Base-by-base conservation (phyloP, 257 asterid genomes). In the Gentiana macrophylla region DNA sequence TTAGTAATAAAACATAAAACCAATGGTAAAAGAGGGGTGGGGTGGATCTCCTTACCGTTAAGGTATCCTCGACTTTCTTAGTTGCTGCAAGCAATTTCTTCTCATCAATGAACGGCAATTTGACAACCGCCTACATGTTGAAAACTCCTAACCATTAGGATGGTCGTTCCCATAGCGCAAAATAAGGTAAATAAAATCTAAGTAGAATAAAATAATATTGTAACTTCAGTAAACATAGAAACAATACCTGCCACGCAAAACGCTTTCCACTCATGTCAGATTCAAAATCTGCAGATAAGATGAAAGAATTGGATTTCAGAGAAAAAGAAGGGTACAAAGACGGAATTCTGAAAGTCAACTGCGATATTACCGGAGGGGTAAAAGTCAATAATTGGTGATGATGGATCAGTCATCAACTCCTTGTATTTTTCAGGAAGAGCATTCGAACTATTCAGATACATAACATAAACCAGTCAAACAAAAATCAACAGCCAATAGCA, bases 191-290 rank as follows among this genome's bases (percentile, higher is more conserved):
- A 2, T 51, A 57, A 10, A 50, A 62, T 34, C 50, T 38, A 61
- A 54, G 66, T 56, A 11, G 55, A 61, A 70, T 37, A 49, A 60
- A 59, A 50, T 32, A 24, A 50, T 45, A 61, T 32, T 12, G 12
- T 1, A 44, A 3, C 1, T 45, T 48, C 4, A 13, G 43, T 11
- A 45, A 13, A 36, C 50, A 41, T 41, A 41, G 52, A 32, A 51
- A 66, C 43, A 59, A 54, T 82, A 81, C 98, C 96, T 92, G 98
- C 97, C 98, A 88, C 44, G 97, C 86, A 66, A 85, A 83, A 66
- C 95, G 94, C 87, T 92, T 91, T 57, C 98, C 95, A 41, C 83
- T 82, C 98, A 92, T 92, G 78, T 92, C 97, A 57, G 88, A 73
- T 64, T 88, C 96, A 74, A 92, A 84, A 70, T 88, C 97, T 92